phyloP scores from a whole-genome alignment of 768 basidiomycete species.

The Rhodotorula diobovata region DNA sequence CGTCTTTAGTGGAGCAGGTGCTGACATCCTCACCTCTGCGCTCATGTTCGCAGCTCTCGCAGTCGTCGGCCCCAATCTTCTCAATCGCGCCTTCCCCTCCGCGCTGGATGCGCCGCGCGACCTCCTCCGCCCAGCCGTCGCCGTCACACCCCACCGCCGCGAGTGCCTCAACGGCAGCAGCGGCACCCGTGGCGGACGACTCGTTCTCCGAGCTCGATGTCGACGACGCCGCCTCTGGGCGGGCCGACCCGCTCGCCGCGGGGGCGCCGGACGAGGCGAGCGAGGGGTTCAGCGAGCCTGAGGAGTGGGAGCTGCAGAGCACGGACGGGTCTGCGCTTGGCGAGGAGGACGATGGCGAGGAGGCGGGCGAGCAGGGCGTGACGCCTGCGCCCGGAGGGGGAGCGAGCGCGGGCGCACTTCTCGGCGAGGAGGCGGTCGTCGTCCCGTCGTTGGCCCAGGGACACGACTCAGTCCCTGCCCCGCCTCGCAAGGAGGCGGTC shows the following conservation, averaged over 20 bases:
- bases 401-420: not conserved
- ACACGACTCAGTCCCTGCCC: not conserved
- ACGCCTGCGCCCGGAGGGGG: no score
- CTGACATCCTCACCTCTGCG: constrained; percentile 9
- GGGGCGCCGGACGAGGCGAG: constrained; percentile 69
- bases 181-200: constrained; percentile 45
- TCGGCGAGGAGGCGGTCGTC: not conserved
- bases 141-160: constrained; percentile 20
- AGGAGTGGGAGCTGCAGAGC: constrained; percentile 62
- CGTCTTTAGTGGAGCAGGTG: no score
- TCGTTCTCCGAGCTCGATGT: constrained; percentile 19
- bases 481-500: not conserved
- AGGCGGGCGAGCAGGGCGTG: no score
- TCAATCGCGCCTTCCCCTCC: constrained; percentile 84
- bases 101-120: constrained; percentile 55
- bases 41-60: constrained; percentile 49
- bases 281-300: constrained; percentile 74
- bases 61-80: constrained; percentile 63
- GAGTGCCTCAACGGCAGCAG: not conserved
- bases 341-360: constrained; percentile 5
- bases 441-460: not conserved
- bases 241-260: constrained; percentile 38
- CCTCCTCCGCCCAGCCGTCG: not conserved
- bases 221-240: not conserved
- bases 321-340: not conserved